Base-by-base conservation (phyloP, 805 yeast species). In the Lachancea waltii region DNA sequence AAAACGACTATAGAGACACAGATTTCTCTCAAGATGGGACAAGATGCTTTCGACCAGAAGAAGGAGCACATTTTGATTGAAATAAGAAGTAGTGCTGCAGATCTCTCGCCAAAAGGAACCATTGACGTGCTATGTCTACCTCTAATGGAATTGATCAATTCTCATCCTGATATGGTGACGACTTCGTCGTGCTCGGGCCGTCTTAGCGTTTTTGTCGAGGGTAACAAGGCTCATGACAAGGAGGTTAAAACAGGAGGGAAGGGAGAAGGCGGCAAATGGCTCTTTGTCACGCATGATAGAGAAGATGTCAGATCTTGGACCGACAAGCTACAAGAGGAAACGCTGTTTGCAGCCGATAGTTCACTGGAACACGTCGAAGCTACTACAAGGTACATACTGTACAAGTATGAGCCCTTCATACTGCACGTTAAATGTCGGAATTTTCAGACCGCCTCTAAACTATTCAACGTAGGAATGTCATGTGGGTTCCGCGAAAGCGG, bases 401-500 rank as follows among this genome's bases (percentile, higher is more conserved):
- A 68, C 65, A 86, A 87, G 51, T 86, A 79, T 48, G 95, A 86
- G 61, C 94, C 95, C 3, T 69, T 86, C 56, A 85, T 86, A 34
- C 62, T 85, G 33, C 95, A 86, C 58, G 86, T 86, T 4, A 81
- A 84, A 51, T 84, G 95, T 51, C 68, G 90, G 32, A 71, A 76
- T 47, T 59, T 68, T 18, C 64, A 59, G 10, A 59, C 69, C 4
- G 95, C 95, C 0, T 67, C 70, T n/a, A 61, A 60, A 27, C 57
- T 86, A 8, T 84, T 79, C 46, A 73, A 78, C 25, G 61, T 73
- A 1, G 95, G 95, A 0, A 80, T 85, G 85, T 70, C 73, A 2
- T 81, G 92, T 61, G 95, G 95, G 3, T 86, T 81, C 52, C 69
- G 95, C 51, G 95, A 86, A 58, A 72, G 85, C 21, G 95, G 95